phyloP scores from a whole-genome alignment of 257 asterid species.

The Ilex aquifolium region DNA sequence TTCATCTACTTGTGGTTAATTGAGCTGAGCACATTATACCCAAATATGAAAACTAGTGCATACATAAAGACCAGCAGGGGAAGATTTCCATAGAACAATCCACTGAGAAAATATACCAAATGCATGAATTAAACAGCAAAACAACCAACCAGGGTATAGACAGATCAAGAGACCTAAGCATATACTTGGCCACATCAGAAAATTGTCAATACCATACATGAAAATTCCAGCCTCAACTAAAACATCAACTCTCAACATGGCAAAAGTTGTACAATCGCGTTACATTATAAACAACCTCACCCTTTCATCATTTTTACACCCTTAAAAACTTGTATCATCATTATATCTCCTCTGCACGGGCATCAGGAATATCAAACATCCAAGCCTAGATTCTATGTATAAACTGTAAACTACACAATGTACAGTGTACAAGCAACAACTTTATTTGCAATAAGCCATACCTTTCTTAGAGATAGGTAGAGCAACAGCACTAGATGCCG shows the following conservation, averaged over 20 bases:
- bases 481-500: constrained; percentile 8
- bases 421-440: constrained; percentile 10
- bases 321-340: neutral
- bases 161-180: neutral
- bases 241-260: neutral
- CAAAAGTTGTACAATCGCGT: neutral
- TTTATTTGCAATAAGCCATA: constrained; percentile 8
- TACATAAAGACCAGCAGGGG: no score
- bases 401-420: constrained; percentile 7
- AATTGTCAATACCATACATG: constrained; percentile 23
- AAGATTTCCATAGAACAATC: no score
- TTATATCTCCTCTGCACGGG: neutral
- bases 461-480: neutral
- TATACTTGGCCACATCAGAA: constrained; percentile 16
- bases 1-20: no score
- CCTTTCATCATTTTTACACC: neutral
- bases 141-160: no score
- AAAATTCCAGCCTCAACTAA: constrained; percentile 22
- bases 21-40: no score
- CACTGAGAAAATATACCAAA: no score
- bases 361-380: neutral
- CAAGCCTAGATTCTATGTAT: constrained; percentile 4
- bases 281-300: neutral
- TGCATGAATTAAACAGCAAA: no score
- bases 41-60: no score